phyloP scores from a whole-genome alignment of 768 basidiomycete genomes.

The Symmetrospora coprosmae region DNA sequence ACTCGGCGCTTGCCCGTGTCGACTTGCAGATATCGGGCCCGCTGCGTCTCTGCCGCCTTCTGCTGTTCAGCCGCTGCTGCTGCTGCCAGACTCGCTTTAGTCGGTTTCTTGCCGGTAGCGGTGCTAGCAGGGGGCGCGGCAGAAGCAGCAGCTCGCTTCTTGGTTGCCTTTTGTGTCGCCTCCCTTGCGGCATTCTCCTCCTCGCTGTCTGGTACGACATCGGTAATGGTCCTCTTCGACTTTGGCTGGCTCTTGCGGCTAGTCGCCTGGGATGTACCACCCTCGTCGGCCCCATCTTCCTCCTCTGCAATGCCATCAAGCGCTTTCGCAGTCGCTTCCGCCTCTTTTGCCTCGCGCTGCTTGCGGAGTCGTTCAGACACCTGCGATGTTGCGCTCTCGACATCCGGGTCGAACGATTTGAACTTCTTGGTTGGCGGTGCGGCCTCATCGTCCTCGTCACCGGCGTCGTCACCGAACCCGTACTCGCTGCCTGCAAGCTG shows the following conservation, averaged over 20 bases:
- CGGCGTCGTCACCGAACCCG: too few species aligned
- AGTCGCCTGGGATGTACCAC: neutral
- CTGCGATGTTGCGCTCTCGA: constrained; percentile 1
- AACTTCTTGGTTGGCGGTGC: neutral
- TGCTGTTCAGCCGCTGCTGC: neutral
- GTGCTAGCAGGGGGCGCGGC: too few species aligned
- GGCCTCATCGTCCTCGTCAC: neutral
- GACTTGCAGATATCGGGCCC: constrained; percentile 13
- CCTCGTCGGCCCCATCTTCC: too few species aligned
- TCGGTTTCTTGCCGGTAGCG: constrained; percentile 1
- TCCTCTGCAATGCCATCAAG: neutral
- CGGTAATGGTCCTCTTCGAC: neutral
- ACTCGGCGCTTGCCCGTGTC: constrained; percentile 3
- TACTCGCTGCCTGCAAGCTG: neutral
- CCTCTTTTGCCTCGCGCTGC: constrained; percentile 2
- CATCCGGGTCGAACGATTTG: constrained; percentile 15
- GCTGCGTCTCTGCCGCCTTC: neutral
- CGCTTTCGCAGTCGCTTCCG: neutral
- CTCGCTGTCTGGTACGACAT: neutral
- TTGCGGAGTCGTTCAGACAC: neutral
- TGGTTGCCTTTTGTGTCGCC: neutral
- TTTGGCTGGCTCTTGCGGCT: neutral
- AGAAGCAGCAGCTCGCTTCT: too few species aligned
- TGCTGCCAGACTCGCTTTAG: neutral
- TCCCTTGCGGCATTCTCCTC: neutral